phyloP scores from a whole-genome alignment of 2,329 filamentous ascomycete genomes.

The Fusarium bulbicola region DNA sequence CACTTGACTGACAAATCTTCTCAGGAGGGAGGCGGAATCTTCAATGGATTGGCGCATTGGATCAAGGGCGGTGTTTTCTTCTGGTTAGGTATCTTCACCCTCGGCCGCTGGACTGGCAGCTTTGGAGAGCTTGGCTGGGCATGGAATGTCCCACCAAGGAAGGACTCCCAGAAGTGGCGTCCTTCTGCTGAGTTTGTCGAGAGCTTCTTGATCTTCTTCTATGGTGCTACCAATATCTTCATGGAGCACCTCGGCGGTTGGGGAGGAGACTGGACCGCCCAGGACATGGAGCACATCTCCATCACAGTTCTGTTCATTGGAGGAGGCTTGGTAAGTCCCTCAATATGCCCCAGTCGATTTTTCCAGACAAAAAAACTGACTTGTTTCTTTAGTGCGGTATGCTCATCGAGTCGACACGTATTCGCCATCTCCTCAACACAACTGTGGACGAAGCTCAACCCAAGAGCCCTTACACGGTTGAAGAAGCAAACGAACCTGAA shows the following conservation, averaged over 20 bases:
- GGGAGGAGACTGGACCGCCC: constrained; percentile 76
- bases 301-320: constrained; percentile 95
- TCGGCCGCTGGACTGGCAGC: constrained; percentile 89
- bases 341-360: background rate
- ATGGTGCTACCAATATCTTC: constrained; percentile 90
- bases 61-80: constrained; percentile 96
- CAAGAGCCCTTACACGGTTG: constrained; percentile 50
- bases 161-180: constrained; percentile 67
- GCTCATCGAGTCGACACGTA: constrained; percentile 78
- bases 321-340: constrained; percentile 76
- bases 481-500: constrained; percentile 59
- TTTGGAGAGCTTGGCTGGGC: constrained; percentile 94
- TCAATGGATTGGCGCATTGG: constrained; percentile 90
- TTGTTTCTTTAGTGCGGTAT: constrained; percentile 71
- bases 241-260: constrained; percentile 84
- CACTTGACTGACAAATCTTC: background rate
- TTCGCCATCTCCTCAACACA: constrained; percentile 74
- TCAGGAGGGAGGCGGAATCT: constrained; percentile 74
- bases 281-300: constrained; percentile 90
- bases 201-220: constrained; percentile 88
- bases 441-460: constrained; percentile 52
- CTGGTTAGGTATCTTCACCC: constrained; percentile 86
- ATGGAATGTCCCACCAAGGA: constrained; percentile 83
- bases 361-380: constrained; percentile 34
- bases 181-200: constrained; percentile 90